A percentile compares a stretch with the other conserved stretches of the same genome.
Evolutionary conservation across 2,329 filamentous ascomycete genomes (phyloP).

Genomic region (Stachybotrys elegans): DNA sequence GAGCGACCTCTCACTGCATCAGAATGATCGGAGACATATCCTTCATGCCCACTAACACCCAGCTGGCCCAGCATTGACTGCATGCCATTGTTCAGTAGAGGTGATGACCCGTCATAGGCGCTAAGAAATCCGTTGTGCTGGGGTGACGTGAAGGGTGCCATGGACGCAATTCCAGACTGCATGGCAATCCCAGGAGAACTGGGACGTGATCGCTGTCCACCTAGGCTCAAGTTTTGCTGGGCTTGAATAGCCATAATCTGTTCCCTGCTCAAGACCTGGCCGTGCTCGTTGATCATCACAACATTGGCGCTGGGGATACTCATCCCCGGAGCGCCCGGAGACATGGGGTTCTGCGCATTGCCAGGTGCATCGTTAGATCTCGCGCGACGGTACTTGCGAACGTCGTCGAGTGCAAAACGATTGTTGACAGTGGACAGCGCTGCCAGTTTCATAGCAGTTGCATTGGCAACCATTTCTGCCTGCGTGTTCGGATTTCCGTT

Average conservation of each 20-base stretch:
- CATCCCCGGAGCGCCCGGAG: slow-evolving; percentile 58
- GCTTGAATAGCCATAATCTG: slow-evolving; percentile 79
- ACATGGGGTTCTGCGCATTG: slow-evolving; percentile 56
- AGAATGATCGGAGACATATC: slow-evolving; percentile 90
- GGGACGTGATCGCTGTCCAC: slow-evolving; percentile 74
- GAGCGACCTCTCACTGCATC: slow-evolving; percentile 88
- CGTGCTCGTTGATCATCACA: slow-evolving; percentile 92
- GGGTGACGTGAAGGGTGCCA: slow-evolving; percentile 75
- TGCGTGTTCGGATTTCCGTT: slow-evolving; percentile 55
- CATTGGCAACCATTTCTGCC: slow-evolving; percentile 97
- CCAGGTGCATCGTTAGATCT: slow-evolving; percentile 79
- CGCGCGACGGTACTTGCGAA: slow-evolving; percentile 89
- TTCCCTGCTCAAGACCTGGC: slow-evolving; percentile 79
- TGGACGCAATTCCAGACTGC: slow-evolving; percentile 57
- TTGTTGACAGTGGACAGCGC: slow-evolving; percentile 98
- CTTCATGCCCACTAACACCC: slow-evolving; percentile 66
- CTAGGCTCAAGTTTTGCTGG: slow-evolving; percentile 56
- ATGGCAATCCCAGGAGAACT: slow-evolving; percentile 84
- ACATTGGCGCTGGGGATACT: slow-evolving; percentile 69
- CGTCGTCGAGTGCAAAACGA: slow-evolving; percentile 92
- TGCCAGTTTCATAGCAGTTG: slow-evolving; percentile 97
- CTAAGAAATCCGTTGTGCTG: slow-evolving; percentile 93
- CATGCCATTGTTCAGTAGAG: slow-evolving; percentile 67
- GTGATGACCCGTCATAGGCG: slow-evolving; percentile 73
- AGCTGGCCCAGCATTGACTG: slow-evolving; percentile 68